A percentile compares a stretch with the other conserved stretches of the same genome.
These are phyloP conservation scores for Cladosporium oxysporum DNA, from an alignment of 2,329 filamentous ascomycete species.

Conservation along the genomic window DNA sequence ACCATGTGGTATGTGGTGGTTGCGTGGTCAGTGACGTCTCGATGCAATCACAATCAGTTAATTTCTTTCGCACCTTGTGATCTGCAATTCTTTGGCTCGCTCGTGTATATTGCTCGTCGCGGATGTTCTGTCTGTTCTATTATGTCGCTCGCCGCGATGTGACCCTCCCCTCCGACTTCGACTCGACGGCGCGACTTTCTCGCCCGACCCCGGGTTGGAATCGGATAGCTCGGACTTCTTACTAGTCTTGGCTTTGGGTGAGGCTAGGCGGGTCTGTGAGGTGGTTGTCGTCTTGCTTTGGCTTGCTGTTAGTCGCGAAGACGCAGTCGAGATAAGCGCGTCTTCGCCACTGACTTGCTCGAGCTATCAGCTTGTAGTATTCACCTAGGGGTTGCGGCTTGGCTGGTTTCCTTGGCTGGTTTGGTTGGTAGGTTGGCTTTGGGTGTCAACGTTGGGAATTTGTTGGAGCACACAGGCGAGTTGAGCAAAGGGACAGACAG, in stretches of 20 bases:
- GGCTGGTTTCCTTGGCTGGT: not conserved
- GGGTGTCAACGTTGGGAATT: not conserved
- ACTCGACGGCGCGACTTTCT: not conserved
- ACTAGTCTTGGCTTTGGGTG: not conserved
- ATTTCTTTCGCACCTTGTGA: not conserved
- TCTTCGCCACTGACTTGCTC: not conserved
- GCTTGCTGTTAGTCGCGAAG: no score
- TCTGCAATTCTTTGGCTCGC: not conserved
- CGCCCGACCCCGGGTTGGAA: not conserved
- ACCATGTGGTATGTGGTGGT: not conserved
- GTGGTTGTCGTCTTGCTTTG: no score
- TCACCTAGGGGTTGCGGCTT: not conserved
- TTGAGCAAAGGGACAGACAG: no score
- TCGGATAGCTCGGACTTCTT: not conserved
- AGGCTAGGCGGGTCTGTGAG: no score
- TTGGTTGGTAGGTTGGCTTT: not conserved
- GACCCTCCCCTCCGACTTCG: not conserved
- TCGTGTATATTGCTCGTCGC: not conserved
- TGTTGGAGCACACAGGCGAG: no score
- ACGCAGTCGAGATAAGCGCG: no score
- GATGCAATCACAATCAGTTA: not conserved
- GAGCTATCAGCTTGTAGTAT: not conserved
- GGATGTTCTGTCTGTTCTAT: not conserved
- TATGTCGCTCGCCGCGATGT: not conserved
- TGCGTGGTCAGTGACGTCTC: constrained; percentile 8